These are phyloP conservation scores for Chloris gayana DNA, from an alignment of 176 grass and related monocot genomes.

Conservation along the genomic window DNA sequence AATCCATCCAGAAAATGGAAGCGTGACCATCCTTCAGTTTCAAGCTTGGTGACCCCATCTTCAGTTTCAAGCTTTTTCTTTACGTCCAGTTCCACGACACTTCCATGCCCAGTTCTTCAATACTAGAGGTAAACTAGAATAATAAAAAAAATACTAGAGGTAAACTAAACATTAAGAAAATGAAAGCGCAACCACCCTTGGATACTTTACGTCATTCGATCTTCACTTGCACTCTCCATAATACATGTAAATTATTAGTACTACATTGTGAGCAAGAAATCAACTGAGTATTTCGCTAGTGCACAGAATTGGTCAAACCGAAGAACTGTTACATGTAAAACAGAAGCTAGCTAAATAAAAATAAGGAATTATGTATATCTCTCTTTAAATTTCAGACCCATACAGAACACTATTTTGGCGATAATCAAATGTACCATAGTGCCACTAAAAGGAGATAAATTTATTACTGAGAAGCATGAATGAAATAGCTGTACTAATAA, in stretches of 20 bases:
- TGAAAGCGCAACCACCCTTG: constrained; percentile 6
- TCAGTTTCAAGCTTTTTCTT: neutral
- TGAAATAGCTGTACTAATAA: too few relatives aligned
- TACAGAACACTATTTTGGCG: too few relatives aligned
- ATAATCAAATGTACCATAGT: too few relatives aligned
- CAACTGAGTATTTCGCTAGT: neutral
- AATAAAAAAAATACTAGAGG: neutral
- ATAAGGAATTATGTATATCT: too few relatives aligned
- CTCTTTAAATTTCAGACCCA: too few relatives aligned
- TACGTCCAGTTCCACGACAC: neutral
- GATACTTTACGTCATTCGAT: neutral
- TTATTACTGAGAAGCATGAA: too few relatives aligned
- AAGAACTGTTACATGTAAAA: too few relatives aligned
- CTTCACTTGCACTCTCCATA: neutral
- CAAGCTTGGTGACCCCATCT: neutral
- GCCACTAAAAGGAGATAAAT: too few relatives aligned
- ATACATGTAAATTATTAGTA: constrained; percentile 30
- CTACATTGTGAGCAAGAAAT: neutral
- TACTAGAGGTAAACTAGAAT: neutral
- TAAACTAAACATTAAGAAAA: constrained; percentile 9
- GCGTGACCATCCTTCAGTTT: too few relatives aligned
- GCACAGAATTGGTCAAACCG: neutral
- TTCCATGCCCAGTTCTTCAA: neutral
- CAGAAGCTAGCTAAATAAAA: too few relatives aligned
- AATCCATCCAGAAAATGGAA: too few relatives aligned